phyloP scores from a whole-genome alignment of 2,329 filamentous ascomycete genomes.

The Niveomyces coronatus region DNA sequence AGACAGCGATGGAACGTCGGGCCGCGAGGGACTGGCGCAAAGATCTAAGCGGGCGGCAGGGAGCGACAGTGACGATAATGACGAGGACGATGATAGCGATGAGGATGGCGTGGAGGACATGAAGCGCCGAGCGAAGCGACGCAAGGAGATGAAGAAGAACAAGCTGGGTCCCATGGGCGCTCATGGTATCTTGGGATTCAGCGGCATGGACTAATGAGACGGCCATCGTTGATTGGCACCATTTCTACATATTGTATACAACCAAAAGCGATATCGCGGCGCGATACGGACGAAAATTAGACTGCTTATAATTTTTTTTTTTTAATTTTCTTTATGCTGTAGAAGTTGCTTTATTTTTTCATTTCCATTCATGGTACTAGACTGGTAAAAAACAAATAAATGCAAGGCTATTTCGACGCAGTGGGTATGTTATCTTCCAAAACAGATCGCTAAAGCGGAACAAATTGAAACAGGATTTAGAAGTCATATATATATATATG shows the following conservation, averaged over 20 bases:
- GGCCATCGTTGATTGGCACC: not conserved
- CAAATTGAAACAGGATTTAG: too few species aligned
- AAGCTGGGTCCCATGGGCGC: constrained; percentile 40
- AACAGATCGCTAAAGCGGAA: too few species aligned
- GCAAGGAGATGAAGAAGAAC: constrained; percentile 30
- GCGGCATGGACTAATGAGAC: constrained; percentile 30
- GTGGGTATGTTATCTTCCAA: not conserved
- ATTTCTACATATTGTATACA: not conserved
- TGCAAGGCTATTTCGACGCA: too few species aligned
- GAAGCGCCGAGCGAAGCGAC: constrained; percentile 35
- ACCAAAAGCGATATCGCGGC: constrained; percentile 6
- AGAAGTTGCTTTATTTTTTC: too few species aligned
- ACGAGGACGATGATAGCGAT: constrained; percentile 25
- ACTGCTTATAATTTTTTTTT: not conserved
- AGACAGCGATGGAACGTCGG: constrained; percentile 26
- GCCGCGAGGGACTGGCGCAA: constrained; percentile 21
- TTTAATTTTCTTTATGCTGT: not conserved
- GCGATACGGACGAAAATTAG: not conserved
- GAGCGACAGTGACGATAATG: constrained; percentile 34
- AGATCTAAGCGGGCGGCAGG: constrained; percentile 38
- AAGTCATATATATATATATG: too few species aligned
- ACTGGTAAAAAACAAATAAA: too few species aligned
- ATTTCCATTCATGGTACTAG: too few species aligned
- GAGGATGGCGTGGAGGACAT: constrained; percentile 24
- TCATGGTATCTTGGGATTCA: constrained; percentile 41